Evolutionary conservation across 768 basidiomycete species (phyloP), one percentile per base, ranked within the genome.

Genomic region (Mycena vulgaris): DNA sequence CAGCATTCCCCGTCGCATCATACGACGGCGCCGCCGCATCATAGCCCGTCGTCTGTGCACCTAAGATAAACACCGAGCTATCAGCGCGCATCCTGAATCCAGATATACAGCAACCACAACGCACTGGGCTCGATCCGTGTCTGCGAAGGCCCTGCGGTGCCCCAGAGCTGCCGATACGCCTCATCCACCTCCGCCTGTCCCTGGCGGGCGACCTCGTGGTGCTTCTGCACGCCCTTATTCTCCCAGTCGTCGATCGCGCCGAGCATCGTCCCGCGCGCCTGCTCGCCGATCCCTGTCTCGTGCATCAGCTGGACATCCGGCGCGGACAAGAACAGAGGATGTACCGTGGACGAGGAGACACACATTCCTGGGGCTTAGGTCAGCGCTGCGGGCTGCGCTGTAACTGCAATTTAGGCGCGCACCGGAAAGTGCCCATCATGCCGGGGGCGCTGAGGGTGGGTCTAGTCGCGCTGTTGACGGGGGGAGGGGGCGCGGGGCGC

Each of bases 221-320:
- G 71, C 45, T 65, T 68, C 35, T 49, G 62, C 63, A 68, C 66
- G 3, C 71, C 67, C 0, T 30, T 59, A 49, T 51, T 48, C 40
- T 63, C 67, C 45, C 35, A 35, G 63, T 66, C 63, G 63, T 72
- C 71, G 30, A 72, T 61, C 10, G 63, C 52, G 33, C 67, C 71
- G 51, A 72, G 63, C 37, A 72, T 13, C 3, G 66, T 68, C 0
- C 71, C 71, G 35, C 71, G 66, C 17, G 66, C n/a, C 49, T 19
- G 60, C 48, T 72, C 71, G 9, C 71, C 71, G 13, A 57, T 48
- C 14, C 62, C 62, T 64, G 45, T 3, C 27, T 47, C 13, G 5
- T 3, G 1, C 25, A 14, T n/a, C 27, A 23, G 53, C 21, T 5
- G 19, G 2, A 37, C 8, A 23, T 14, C 7, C 14, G 16, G 21